Evolutionary conservation across 2,329 filamentous ascomycete genomes (phyloP).

Genomic region (Rutstroemia sydowiana): DNA sequence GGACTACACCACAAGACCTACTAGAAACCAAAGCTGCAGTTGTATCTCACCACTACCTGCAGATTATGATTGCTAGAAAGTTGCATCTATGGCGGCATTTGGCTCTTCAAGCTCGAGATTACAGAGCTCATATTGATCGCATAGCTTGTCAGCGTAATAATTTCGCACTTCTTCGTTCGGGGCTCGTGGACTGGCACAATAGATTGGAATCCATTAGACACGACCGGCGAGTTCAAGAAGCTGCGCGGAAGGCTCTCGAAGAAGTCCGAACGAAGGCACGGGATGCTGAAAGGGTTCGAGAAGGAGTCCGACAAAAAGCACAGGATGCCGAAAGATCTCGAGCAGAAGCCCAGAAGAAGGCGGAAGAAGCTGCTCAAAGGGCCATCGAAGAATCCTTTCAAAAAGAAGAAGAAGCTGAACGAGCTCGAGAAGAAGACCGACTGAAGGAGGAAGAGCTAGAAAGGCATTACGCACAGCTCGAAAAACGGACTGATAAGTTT

Average conservation of each 20-base stretch:
- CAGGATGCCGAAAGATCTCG: slow-evolving; percentile 45
- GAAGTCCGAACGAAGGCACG: background rate
- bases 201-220: slow-evolving; percentile 23
- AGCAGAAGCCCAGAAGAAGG: slow-evolving; percentile 49
- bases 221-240: background rate
- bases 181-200: slow-evolving; percentile 43
- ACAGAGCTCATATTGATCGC: slow-evolving; percentile 33
- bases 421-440: background rate
- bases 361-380: slow-evolving; percentile 30
- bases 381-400: background rate
- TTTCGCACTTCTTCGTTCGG: slow-evolving; percentile 42
- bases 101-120: slow-evolving; percentile 29
- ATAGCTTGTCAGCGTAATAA: slow-evolving; percentile 44
- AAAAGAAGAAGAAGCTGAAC: background rate
- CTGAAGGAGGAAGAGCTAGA: slow-evolving; percentile 35
- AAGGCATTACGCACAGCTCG: slow-evolving; percentile 47
- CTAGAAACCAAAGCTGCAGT: slow-evolving; percentile 21
- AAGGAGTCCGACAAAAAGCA: slow-evolving; percentile 8
- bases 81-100: slow-evolving; percentile 24
- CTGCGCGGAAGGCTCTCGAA: background rate
- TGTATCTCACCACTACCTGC: slow-evolving; percentile 20
- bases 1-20: background rate
- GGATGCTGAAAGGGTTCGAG: background rate
- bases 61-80: slow-evolving; percentile 13
- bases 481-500: slow-evolving; percentile 53